These are phyloP conservation scores for Epichloe aotearoae DNA, from an alignment of 2,329 filamentous ascomycete species.

Conservation along the genomic window DNA sequence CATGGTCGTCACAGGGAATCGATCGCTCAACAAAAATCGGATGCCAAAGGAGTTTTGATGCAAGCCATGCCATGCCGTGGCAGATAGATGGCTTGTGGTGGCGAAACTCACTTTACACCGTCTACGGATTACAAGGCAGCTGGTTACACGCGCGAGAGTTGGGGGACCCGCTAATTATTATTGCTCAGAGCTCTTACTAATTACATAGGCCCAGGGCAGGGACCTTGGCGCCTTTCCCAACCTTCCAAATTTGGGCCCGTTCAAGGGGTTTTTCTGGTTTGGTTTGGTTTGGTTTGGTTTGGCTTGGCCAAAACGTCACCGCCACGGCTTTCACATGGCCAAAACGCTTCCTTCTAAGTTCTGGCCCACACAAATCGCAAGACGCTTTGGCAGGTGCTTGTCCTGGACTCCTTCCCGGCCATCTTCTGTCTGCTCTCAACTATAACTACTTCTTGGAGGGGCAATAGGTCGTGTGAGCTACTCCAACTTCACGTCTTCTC, in stretches of 20 bases:
- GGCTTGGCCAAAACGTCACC: background rate
- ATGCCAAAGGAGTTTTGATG: background rate
- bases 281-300: too few species aligned
- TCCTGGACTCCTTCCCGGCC: background rate
- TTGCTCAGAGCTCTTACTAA: background rate
- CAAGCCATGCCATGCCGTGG: too few species aligned
- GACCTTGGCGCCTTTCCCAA: too few species aligned
- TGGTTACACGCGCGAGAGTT: background rate
- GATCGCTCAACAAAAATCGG: background rate
- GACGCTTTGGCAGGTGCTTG: constrained; percentile 4
- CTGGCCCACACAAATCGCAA: constrained; percentile 14
- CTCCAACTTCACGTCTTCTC: constrained; percentile 6
- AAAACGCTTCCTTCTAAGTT: constrained; percentile 12
- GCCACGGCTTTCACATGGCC: constrained; percentile 16
- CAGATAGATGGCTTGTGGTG: too few species aligned
- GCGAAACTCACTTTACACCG: too few species aligned
- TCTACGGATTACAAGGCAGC: too few species aligned
- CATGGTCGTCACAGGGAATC: too few species aligned
- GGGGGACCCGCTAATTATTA: background rate
- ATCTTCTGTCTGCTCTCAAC: constrained; percentile 8
- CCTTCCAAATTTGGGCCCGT: too few species aligned
- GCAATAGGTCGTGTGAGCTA: constrained; percentile 28
- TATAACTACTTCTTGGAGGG: constrained; percentile 14
- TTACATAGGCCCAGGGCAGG: background rate
- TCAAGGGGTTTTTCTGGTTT: too few species aligned